A percentile compares a stretch with the other conserved stretches of the same genome.
phyloP scores from a whole-genome alignment of 2,329 filamentous ascomycete species.

The Fusarium sp. region DNA sequence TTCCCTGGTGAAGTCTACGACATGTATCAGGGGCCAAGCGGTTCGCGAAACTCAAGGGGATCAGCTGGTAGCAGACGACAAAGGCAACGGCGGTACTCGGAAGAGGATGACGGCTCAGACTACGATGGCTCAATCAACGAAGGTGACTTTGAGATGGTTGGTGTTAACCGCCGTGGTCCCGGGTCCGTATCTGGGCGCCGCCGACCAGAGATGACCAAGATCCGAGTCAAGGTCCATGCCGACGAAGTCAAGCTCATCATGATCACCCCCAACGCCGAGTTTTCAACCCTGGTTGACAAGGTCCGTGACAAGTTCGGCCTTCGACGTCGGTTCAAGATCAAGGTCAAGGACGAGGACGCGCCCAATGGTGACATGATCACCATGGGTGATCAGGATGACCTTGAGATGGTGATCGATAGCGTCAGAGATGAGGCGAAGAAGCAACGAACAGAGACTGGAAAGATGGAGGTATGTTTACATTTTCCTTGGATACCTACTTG shows the following conservation, averaged over 20 bases:
- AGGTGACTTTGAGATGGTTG: slow-evolving; percentile 83
- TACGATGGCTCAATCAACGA: slow-evolving; percentile 76
- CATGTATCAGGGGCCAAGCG: slow-evolving; percentile 61
- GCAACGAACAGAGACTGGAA: slow-evolving; percentile 84
- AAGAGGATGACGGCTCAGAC: slow-evolving; percentile 83
- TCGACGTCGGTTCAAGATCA: slow-evolving; percentile 83
- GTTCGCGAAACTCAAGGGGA: slow-evolving; percentile 47
- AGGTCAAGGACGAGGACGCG: slow-evolving; percentile 83
- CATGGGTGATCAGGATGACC: slow-evolving; percentile 94
- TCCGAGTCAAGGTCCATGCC: slow-evolving; percentile 91
- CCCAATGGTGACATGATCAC: slow-evolving; percentile 92
- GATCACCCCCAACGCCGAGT: slow-evolving; percentile 78
- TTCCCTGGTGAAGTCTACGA: slow-evolving; percentile 79
- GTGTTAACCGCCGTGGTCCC: slow-evolving; percentile 58
- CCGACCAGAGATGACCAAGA: slow-evolving; percentile 76
- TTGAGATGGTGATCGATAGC: slow-evolving; percentile 84
- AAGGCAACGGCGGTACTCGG: slow-evolving; percentile 72
- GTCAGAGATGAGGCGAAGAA: slow-evolving; percentile 76
- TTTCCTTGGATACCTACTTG: background rate
- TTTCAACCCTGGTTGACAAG: slow-evolving; percentile 77
- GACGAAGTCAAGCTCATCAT: slow-evolving; percentile 95
- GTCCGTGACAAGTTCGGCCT: slow-evolving; percentile 90
- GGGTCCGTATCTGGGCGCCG: slow-evolving; percentile 63
- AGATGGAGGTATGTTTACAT: slow-evolving; percentile 83
- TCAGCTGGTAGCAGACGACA: slow-evolving; percentile 50